Evolutionary conservation across 2,329 filamentous ascomycete genomes (phyloP).

Genomic region (Didymellaceae sp.): DNA sequence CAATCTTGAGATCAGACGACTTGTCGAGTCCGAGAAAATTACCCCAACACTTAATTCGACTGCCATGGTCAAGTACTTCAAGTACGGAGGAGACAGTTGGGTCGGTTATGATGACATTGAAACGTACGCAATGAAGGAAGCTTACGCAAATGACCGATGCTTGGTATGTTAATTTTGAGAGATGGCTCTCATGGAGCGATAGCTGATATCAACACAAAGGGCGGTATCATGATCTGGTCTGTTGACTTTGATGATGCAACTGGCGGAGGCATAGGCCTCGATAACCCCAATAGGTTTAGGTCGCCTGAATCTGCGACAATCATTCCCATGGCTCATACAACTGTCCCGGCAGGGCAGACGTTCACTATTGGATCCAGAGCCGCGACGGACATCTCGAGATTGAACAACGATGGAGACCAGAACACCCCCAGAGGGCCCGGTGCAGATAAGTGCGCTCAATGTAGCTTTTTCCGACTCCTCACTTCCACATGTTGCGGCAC

Average conservation of each 20-base stretch:
- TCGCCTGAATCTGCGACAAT: neutral
- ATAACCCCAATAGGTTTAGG: neutral
- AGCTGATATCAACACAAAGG: neutral
- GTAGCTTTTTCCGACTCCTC: slow-evolving; percentile 18
- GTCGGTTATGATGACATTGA: slow-evolving; percentile 49
- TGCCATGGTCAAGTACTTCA: slow-evolving; percentile 43
- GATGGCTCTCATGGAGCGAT: neutral
- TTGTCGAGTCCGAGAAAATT: neutral
- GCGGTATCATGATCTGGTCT: slow-evolving; percentile 34
- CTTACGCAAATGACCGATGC: slow-evolving; percentile 44
- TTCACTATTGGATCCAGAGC: neutral
- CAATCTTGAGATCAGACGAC: neutral
- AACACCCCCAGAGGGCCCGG: neutral
- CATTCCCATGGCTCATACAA: neutral
- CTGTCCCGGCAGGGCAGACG: neutral
- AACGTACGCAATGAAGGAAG: slow-evolving; percentile 54
- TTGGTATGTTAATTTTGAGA: slow-evolving; percentile 5
- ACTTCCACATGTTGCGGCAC: slow-evolving; percentile 20
- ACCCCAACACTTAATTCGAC: slow-evolving; percentile 24
- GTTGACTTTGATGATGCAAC: slow-evolving; percentile 18
- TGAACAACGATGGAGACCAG: neutral
- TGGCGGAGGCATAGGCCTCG: neutral
- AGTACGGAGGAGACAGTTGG: slow-evolving; percentile 43
- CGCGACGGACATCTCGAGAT: neutral
- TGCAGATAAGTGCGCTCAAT: slow-evolving; percentile 42